Evolutionary conservation across 2,329 filamentous ascomycete genomes (phyloP).

Genomic region (Thelonectria rubi): DNA sequence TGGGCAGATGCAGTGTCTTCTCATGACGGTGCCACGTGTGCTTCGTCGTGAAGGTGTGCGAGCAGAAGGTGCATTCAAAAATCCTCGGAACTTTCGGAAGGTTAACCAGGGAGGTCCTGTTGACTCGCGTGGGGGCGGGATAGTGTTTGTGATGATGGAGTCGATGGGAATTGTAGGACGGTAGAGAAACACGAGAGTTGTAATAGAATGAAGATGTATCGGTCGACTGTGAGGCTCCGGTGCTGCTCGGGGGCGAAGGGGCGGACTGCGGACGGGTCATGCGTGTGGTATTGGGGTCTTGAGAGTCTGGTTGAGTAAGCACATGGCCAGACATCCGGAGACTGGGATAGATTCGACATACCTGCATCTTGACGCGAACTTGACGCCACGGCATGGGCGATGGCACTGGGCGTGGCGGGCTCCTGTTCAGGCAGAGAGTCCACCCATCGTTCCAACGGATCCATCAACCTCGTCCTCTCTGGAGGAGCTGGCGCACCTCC

Average conservation of each 20-base stretch:
- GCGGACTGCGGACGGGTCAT: too few relatives aligned
- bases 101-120: background rate
- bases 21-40: slow-evolving; percentile 60
- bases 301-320: too few relatives aligned
- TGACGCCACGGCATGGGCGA: slow-evolving; percentile 34
- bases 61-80: slow-evolving; percentile 55
- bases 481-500: too few relatives aligned
- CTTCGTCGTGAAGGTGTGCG: slow-evolving; percentile 53
- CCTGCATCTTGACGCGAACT: slow-evolving; percentile 7
- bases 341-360: background rate
- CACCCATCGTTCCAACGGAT: slow-evolving; percentile 40
- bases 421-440: slow-evolving; percentile 45
- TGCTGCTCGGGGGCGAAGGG: too few relatives aligned
- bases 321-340: too few relatives aligned
- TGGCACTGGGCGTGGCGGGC: slow-evolving; percentile 38
- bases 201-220: too few relatives aligned
- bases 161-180: too few relatives aligned
- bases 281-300: too few relatives aligned
- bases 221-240: too few relatives aligned
- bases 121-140: too few relatives aligned
- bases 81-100: background rate
- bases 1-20: slow-evolving; percentile 53
- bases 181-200: too few relatives aligned
- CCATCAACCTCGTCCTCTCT: slow-evolving; percentile 2
- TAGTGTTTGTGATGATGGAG: too few relatives aligned